phyloP scores from a whole-genome alignment of 257 asterid species.

The Capsicum baccatum region DNA sequence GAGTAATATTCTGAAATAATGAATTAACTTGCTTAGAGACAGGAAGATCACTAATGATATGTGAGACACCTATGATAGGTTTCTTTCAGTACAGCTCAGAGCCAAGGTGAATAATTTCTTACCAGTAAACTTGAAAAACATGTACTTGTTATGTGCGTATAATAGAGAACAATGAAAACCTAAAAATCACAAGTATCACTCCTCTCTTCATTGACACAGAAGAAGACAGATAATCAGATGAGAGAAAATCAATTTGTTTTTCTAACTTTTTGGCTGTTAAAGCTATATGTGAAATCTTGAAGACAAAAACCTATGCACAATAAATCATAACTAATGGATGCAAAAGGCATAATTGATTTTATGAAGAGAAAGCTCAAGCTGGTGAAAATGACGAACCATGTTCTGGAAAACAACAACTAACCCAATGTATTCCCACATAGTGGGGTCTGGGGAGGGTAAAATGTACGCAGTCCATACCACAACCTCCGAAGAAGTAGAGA shows the following conservation, averaged over 20 bases:
- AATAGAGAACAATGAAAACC: background rate
- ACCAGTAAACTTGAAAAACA: background rate
- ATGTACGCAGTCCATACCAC: too few relatives aligned
- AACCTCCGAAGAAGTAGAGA: too few relatives aligned
- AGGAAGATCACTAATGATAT: background rate
- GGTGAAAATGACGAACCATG: background rate
- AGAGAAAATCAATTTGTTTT: background rate
- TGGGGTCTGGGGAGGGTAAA: too few relatives aligned
- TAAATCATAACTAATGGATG: background rate
- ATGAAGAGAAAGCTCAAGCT: background rate
- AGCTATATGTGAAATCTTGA: background rate
- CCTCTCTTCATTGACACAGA: constrained; percentile 12
- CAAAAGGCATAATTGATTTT: background rate
- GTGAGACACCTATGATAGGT: background rate
- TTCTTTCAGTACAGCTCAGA: background rate
- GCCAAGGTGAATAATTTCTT: background rate
- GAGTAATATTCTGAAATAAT: background rate
- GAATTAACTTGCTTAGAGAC: constrained; percentile 16
- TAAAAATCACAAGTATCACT: constrained; percentile 18
- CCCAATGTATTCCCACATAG: too few relatives aligned
- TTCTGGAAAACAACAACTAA: background rate
- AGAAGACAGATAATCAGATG: background rate
- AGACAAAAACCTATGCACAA: background rate
- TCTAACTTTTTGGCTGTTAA: constrained; percentile 2
- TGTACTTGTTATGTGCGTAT: background rate